These are phyloP conservation scores for Dendrobium nobile DNA, from an alignment of 106 monocot genomes.

Conservation along the genomic window DNA sequence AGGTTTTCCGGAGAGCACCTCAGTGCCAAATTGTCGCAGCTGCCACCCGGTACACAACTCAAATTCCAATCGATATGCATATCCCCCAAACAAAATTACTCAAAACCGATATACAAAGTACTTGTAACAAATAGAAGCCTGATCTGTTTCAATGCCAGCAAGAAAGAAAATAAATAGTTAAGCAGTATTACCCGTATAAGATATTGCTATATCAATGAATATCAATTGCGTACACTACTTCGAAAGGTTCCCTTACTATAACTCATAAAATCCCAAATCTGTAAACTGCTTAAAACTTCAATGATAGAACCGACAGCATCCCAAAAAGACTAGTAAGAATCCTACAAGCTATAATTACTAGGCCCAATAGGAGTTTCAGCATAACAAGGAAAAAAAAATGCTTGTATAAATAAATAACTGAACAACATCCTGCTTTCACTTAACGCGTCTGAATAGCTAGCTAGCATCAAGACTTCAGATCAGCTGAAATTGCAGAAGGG, in stretches of 20 bases:
- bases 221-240: background rate
- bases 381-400: background rate
- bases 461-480: constrained; percentile 47
- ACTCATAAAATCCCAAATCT: background rate
- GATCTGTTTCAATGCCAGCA: background rate
- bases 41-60: no score
- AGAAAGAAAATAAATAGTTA: background rate
- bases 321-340: background rate
- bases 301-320: background rate
- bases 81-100: background rate
- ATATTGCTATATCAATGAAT: background rate
- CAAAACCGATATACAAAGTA: background rate
- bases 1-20: no score
- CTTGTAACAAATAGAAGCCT: background rate
- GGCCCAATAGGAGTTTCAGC: background rate
- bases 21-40: no score
- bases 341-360: background rate
- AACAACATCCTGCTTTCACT: background rate
- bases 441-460: background rate
- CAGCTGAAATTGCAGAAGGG: constrained; percentile 81
- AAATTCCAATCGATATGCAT: no score
- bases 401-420: background rate
- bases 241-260: background rate
- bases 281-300: background rate
- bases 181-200: background rate